Base-by-base conservation (phyloP, 2,329 filamentous ascomycete species). In the Cercospora berteroae region DNA sequence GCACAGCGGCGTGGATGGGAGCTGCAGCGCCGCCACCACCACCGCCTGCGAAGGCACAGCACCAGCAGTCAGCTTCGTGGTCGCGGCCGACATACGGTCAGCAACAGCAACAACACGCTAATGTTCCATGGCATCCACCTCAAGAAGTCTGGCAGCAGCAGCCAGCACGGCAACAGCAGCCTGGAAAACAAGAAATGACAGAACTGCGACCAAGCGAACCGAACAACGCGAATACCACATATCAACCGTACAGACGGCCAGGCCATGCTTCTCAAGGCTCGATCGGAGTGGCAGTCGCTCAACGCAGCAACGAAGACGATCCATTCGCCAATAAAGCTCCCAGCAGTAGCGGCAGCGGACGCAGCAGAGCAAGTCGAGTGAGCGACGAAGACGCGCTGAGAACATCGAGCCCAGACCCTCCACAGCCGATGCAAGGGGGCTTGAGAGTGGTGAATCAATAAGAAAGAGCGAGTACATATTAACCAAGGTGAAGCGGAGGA, bases 401-500 rank as follows among this genome's bases (percentile, higher is more conserved):
- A 13, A 58, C 29, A 13, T 58, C 55, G 29, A 58, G 55, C n/a
- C 55, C 55, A 2, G 29, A 58, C 13, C 55, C 55, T 58, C 55
- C 29, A 20, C 55, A 58, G 55, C 55, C 55, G 55, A 58, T 58
- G 25, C 55, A 65, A 20, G 44, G 44, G 20, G 56, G 33, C 1
- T 13, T 59, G 36, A 20, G 56, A 7, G 59, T 61, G 33, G 59
- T 61, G 9, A 61, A 61, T 61, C 23, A 48, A 39, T 44, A 13
- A 48, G 39, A 60, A 42, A 60, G 29, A 25, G 48, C 48, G 55
- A 33, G 16, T 29, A 2, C 18, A 16, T 18, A 27, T 3, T 16
- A n/a, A 16, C n/a, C 36, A n/a, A 42, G 36, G 36, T 42, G 36
- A 42, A 42, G 36, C 6, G 36, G 7, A 42, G 36, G n/a, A 39